Base-by-base conservation (phyloP, 2,329 filamentous ascomycete genomes). In the Talaromyces verruculosus region DNA sequence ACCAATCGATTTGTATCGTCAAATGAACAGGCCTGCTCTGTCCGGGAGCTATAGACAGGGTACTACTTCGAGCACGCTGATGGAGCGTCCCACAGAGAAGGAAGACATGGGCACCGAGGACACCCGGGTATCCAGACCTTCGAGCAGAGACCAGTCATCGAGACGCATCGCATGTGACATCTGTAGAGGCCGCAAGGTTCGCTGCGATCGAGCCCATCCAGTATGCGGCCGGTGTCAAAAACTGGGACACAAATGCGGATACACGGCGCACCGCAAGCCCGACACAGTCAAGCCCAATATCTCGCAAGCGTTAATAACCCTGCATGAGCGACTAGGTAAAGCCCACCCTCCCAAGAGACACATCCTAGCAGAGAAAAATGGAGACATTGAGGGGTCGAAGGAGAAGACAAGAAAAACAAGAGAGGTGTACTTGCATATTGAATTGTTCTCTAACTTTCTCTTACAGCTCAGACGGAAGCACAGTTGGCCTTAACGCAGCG, bases 141-240 rank as follows among this genome's bases (percentile, higher is more conserved):
- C 55, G 55, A 59, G 37, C 19, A 59, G 55, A 39, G 55, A 41
- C 19, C 33, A 41, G 55, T 37, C 37, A 59, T 37, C 55, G 30
- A 59, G 55, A 28, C 55, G 55, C 22, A 59, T 59, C 33, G 55
- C 55, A 59, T 59, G 55, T 59, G 55, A 59, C 30, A 41, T 41
- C 35, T 59, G 55, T 41, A 59, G 55, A 59, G 33, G 55, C 13
- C 55, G 55, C 33, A 59, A 59, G 35, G 55, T 59, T 33, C 55
- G 55, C 35, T 59, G 55, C 37, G 55, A 59, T 59, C 55, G 55
- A 59, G 55, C 30, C 19, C 55, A 59, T 39, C 55, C 55, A 19
- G 37, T 59, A 25, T 59, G 55, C 5, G 55, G 55, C 37, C 33
- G 55, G 35, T 59, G 55, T 41, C 33, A 19, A 39, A 59, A 59